Base-by-base conservation (phyloP, 768 basidiomycete genomes). In the Ephemerocybe angulata region DNA sequence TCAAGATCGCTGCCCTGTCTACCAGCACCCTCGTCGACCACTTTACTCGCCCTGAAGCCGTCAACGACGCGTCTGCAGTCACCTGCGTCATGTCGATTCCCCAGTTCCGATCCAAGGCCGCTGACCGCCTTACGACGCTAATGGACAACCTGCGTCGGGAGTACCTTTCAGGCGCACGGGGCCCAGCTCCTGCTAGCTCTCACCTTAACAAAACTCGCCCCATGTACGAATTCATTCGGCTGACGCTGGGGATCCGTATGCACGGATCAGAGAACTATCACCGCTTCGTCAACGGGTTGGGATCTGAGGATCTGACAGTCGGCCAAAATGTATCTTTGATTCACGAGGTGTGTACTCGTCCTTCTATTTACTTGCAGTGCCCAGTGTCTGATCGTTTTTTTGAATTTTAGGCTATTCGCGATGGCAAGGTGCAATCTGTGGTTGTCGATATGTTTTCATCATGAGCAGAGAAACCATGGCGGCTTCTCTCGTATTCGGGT, bases 151-250 rank as follows among this genome's bases (percentile, higher is more conserved):
- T 87, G 21, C 76, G 84, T 29, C 65, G 68, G 31, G 76, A 82
- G 43, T 88, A 85, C 63, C 73, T 88, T 7, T 76, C 76, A 24
- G 86, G 85, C 28, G 73, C 64, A 40, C 75, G 78, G 12, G 88
- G 87, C 3, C 63, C 72, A 8, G 77, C 87, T 5, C 90, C 91
- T 1, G 90, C 92, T 1, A 82, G 84, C 57, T 62, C 63, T 10
- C 83, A 76, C 68, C 76, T 95, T 55, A 83, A 82, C 64, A 81
- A 80, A 65, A 90, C 90, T 3, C 77, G 82, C 11, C 72, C 82
- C 4, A 67, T 93, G 22, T 95, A 95, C 68, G 84, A 88, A 65
- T 94, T 84, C 58, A 81, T 95, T 4, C 77, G 92, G 30, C 56
- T 80, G 21, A 79, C 76, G 7, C 72, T 93, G 27, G 88, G 88